Conservation (phyloP, 2,329 filamentous ascomycete genomes). For the Fusarium stilboides region DNA sequence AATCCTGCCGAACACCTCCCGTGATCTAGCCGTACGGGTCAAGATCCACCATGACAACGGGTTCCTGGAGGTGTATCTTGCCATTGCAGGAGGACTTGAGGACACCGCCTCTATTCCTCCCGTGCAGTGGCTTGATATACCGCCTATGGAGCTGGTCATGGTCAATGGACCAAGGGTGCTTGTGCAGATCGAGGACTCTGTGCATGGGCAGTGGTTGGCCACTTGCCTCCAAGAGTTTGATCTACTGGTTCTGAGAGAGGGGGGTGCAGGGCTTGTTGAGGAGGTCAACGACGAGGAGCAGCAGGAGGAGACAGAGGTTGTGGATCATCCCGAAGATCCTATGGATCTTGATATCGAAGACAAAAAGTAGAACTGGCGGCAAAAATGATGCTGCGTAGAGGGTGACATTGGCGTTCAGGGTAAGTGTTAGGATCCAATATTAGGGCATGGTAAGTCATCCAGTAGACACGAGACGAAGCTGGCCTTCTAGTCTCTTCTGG, state of each 20-base stretch:
- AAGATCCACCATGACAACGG: not conserved
- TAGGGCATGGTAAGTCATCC: not conserved
- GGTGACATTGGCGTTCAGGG: not conserved
- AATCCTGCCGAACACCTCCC: slow-evolving; percentile 3
- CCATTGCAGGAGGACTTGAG: not conserved
- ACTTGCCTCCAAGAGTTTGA: slow-evolving; percentile 1
- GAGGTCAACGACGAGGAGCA: not conserved
- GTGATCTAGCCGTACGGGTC: not conserved
- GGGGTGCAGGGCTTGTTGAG: not conserved
- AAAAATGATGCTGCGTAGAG: too few relatives aligned
- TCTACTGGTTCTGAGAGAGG: not conserved
- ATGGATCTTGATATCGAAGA: not conserved
- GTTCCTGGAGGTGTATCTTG: not conserved
- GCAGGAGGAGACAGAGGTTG: fast-evolving
- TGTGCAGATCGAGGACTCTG: slow-evolving; percentile 12
- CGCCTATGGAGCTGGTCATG: not conserved
- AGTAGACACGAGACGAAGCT: not conserved
- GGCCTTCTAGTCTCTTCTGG: not conserved
- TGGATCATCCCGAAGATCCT: not conserved
- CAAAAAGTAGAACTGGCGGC: not conserved
- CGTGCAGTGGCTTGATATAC: not conserved
- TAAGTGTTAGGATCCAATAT: not conserved
- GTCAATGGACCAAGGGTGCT: not conserved
- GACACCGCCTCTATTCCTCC: not conserved
- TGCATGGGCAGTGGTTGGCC: slow-evolving; percentile 12